Evolutionary conservation across 2,329 filamentous ascomycete species (phyloP), one percentile per base, ranked within the genome.

Genomic region (Neonectria magnoliae): DNA sequence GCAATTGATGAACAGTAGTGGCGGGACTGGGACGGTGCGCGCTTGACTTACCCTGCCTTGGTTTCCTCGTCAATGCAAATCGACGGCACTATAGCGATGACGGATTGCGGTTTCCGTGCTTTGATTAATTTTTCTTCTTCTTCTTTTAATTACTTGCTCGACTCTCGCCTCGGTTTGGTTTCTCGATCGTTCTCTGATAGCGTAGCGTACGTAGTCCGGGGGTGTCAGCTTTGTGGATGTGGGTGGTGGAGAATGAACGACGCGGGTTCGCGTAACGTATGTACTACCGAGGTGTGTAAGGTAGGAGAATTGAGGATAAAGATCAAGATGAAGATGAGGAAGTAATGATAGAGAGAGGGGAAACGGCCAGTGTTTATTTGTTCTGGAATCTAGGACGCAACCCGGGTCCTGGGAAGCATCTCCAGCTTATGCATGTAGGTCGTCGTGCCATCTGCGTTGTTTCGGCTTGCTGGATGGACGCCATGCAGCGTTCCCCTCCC

Each of bases 391-490:
- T 18, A 22, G 27, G 38, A 41, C 18, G 10, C 4, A 52, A 52
- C 31, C 51, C 47, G 27, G 52, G 47, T 47, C 27, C 20, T 31
- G 20, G 31, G 56, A 14, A 58, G 11, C 29, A 42, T 45, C 47
- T 54, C 55, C 33, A 59, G 48, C 60, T 58, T 63, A 58, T 58
- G 50, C 55, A 55, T 50, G 50, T 54, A 53, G 31, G 29, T 54
- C 31, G 60, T 50, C 33, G 33, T 58, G 45, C 41, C 60, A 57
- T 62, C 50, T 54, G 42, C 33, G 13, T 25, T 57, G 60, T 47
- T 50, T 42, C 29, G 47, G 47, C 29, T n/a, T 45, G 53, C 16
- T 38, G 41, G 58, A 47, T 29, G 42, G 50, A 16, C 18, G 27
- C 47, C 29, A 50, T 50, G 53, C 20, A 52, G 22, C 20, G 27